phyloP scores from a whole-genome alignment of 257 asterid genomes.

The Prunella vulgaris region DNA sequence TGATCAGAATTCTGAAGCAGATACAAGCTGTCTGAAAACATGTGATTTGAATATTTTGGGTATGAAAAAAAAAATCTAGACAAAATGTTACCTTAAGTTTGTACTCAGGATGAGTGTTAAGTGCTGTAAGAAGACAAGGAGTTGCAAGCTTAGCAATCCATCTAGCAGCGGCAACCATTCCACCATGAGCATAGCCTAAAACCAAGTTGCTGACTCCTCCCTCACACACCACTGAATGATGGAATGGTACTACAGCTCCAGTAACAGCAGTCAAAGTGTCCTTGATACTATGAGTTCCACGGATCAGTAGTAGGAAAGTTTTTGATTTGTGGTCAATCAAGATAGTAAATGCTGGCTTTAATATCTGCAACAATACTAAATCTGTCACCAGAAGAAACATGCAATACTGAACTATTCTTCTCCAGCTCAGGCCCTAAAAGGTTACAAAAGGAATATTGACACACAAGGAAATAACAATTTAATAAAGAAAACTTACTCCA shows the following conservation, averaged over 20 bases:
- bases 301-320: constrained; percentile 68
- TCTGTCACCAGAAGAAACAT: background rate
- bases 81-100: constrained; percentile 58
- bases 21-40: background rate
- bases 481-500: constrained; percentile 56
- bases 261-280: constrained; percentile 98
- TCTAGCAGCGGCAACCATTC: constrained; percentile 99
- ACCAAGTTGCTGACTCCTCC: constrained; percentile 92
- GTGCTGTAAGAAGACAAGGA: constrained; percentile 67
- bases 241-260: constrained; percentile 98
- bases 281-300: constrained; percentile 97
- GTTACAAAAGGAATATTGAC: background rate
- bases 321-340: constrained; percentile 66
- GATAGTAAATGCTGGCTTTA: constrained; percentile 92
- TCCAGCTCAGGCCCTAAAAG: background rate
- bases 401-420: constrained; percentile 1
- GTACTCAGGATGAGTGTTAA: constrained; percentile 60
- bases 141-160: constrained; percentile 98
- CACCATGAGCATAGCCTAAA: constrained; percentile 97
- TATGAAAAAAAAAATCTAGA: background rate
- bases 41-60: background rate
- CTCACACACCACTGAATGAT: constrained; percentile 82
- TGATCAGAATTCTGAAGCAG: background rate
- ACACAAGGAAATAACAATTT: background rate
- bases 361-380: constrained; percentile 55